Evolutionary conservation across 2,329 filamentous ascomycete genomes (phyloP).

Genomic region (Phialophora expanda): DNA sequence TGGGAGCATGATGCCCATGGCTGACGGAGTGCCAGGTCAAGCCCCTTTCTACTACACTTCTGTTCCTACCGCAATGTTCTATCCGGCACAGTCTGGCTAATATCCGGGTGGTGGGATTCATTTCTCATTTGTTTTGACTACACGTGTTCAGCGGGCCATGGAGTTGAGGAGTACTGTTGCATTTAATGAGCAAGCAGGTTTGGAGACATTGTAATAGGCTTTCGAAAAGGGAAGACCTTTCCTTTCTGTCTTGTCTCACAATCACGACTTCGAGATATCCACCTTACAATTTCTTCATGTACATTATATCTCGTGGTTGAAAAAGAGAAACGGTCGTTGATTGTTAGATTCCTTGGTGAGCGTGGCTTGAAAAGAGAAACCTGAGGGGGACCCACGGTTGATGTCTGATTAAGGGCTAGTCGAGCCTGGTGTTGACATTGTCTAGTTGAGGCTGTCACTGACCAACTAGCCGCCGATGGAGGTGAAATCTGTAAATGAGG

Average conservation of each 20-base stretch:
- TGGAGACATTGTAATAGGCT: constrained; percentile 14
- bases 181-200: constrained; percentile 29
- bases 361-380: not conserved
- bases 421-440: not conserved
- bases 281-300: constrained; percentile 31
- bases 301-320: constrained; percentile 33
- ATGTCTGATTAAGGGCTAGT: not conserved
- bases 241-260: constrained; percentile 18
- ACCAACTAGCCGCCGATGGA: not conserved
- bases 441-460: not conserved
- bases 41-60: constrained; percentile 62
- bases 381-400: not conserved
- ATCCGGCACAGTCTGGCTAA: constrained; percentile 32
- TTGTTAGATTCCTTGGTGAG: constrained; percentile 16
- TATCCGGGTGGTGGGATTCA: constrained; percentile 8
- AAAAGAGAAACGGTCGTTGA: constrained; percentile 16
- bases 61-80: constrained; percentile 61
- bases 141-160: constrained; percentile 28
- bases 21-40: constrained; percentile 75
- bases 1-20: constrained; percentile 69
- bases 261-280: constrained; percentile 28
- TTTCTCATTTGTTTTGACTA: constrained; percentile 16
- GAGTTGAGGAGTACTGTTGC: constrained; percentile 23
- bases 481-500: not conserved
- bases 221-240: constrained; percentile 13